Conservation (phyloP, 805 yeast species). For the Ogataea trehalophila region DNA sequence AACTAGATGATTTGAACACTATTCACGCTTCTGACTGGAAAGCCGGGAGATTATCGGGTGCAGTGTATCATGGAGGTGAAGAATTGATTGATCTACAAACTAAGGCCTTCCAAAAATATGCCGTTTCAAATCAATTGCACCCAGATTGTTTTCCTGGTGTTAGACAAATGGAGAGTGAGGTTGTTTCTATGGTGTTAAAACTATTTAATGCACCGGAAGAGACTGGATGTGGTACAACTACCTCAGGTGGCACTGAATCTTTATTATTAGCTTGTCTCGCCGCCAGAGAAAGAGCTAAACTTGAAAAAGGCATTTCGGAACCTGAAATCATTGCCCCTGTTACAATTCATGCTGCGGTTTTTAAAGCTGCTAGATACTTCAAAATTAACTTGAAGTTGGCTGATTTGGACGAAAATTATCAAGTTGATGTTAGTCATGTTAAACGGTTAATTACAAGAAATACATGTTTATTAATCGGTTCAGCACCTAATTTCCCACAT, state of each 20-base stretch:
- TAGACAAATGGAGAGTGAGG: conserved; percentile 93
- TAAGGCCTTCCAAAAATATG: conserved; percentile 65
- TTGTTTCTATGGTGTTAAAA: conserved; percentile 82
- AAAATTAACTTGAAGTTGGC: conserved; percentile 81
- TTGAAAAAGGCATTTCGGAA: conserved; percentile 49
- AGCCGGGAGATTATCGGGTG: conserved; percentile 85
- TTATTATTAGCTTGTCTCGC: conserved; percentile 79
- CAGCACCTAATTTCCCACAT: conserved; percentile 97
- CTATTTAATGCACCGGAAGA: conserved; percentile 74
- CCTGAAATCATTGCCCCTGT: conserved; percentile 90
- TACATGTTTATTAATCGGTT: conserved; percentile 82
- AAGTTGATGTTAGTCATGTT: conserved; percentile 63
- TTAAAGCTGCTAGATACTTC: conserved; percentile 88
- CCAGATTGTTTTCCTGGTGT: conserved; percentile 97
- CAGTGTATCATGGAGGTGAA: conserved; percentile 94
- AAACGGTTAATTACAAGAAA: conserved; percentile 63
- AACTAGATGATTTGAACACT: conserved; percentile 44
- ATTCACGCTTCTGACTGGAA: conserved; percentile 73
- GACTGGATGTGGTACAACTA: conserved; percentile 70
- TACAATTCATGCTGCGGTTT: conserved; percentile 92
- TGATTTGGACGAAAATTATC: conserved; percentile 60
- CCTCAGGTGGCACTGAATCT: conserved; percentile 96
- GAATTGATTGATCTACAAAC: conserved; percentile 72
- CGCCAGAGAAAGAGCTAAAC: conserved; percentile 73
- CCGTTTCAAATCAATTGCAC: conserved; percentile 91